Percentiles rank a stretch among this genome's conserved stretches.
These are phyloP conservation scores for Spergularia azorica DNA, from an alignment of 179 eudicot species.

Conservation along the genomic window DNA sequence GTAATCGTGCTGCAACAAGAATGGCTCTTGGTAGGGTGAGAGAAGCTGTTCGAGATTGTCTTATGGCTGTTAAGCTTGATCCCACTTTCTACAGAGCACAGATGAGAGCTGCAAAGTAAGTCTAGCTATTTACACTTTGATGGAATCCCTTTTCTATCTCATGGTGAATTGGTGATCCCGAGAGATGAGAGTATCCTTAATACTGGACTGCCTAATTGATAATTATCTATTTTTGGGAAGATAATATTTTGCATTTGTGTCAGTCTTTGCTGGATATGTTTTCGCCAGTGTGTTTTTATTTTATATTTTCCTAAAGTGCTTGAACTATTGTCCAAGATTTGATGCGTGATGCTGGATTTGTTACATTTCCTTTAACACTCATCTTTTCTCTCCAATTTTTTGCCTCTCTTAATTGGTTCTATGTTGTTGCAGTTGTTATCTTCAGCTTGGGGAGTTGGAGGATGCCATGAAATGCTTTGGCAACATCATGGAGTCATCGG, in stretches of 20 bases:
- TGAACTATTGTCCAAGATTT: slow-evolving; percentile 1
- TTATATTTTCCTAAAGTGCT: neutral
- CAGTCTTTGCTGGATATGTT: neutral
- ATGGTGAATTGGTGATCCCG: neutral
- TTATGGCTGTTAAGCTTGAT: slow-evolving; percentile 66
- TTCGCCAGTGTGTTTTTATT: neutral
- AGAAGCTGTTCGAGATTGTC: slow-evolving; percentile 83
- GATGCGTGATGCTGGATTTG: neutral
- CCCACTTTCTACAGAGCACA: slow-evolving; percentile 71
- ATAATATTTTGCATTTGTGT: neutral
- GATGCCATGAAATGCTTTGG: slow-evolving; percentile 59
- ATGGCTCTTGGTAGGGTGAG: slow-evolving; percentile 85
- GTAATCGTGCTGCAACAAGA: slow-evolving; percentile 94
- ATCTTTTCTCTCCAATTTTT: slow-evolving; percentile 2
- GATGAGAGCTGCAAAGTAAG: slow-evolving; percentile 94
- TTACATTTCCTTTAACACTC: neutral
- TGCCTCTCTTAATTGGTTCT: slow-evolving; percentile 17
- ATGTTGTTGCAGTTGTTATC: slow-evolving; percentile 61
- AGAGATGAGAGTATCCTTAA: neutral
- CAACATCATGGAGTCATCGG: slow-evolving; percentile 53
- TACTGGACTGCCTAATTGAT: slow-evolving; percentile 4
- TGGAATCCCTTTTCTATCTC: neutral
- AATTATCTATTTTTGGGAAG: neutral
- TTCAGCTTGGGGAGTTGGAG: slow-evolving; percentile 80
- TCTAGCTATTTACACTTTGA: neutral